Conservation (phyloP, 2,329 filamentous ascomycete species). For the Hypoxylon sp. region DNA sequence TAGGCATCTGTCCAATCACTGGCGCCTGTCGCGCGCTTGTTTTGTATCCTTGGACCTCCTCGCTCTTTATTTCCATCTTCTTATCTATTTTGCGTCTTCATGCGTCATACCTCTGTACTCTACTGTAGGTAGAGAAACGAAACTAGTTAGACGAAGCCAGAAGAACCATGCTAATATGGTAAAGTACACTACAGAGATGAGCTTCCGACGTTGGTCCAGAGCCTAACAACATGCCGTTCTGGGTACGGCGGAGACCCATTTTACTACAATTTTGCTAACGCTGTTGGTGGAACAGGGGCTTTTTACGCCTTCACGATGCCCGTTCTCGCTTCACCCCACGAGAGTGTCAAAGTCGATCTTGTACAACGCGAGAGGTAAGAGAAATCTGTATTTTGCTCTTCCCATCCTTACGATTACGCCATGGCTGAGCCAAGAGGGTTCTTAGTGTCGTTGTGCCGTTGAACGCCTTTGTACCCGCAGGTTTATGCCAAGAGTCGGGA, state of each 20-base stretch:
- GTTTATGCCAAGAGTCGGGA: conserved; percentile 3
- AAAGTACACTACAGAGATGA: background rate
- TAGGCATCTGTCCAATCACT: conserved; percentile 29
- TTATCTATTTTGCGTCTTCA: conserved; percentile 15
- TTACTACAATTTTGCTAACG: conserved; percentile 13
- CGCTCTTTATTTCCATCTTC: conserved; percentile 12
- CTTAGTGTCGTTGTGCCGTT: background rate
- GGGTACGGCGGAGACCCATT: conserved; percentile 16
- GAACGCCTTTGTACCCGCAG: conserved; percentile 13
- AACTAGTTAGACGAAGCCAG: conserved; percentile 2
- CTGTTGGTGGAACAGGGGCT: conserved; percentile 16
- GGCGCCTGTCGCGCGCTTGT: conserved; percentile 33
- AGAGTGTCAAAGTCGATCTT: conserved; percentile 1
- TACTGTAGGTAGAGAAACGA: background rate
- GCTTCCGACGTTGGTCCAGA: conserved; percentile 4
- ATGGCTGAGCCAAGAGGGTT: conserved; percentile 10
- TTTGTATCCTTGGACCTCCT: conserved; percentile 30
- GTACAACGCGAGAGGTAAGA: conserved; percentile 6
- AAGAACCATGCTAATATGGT: conserved; percentile 10
- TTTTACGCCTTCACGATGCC: conserved; percentile 15
- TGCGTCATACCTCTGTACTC: conserved; percentile 12
- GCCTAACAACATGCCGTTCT: conserved; percentile 3
- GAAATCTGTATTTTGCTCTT: background rate
- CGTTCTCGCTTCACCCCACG: conserved; percentile 13
- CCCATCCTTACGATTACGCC: conserved; percentile 5